These are phyloP conservation scores for Kwoniella dendrophila DNA, from an alignment of 768 basidiomycete species.

Conservation along the genomic window DNA sequence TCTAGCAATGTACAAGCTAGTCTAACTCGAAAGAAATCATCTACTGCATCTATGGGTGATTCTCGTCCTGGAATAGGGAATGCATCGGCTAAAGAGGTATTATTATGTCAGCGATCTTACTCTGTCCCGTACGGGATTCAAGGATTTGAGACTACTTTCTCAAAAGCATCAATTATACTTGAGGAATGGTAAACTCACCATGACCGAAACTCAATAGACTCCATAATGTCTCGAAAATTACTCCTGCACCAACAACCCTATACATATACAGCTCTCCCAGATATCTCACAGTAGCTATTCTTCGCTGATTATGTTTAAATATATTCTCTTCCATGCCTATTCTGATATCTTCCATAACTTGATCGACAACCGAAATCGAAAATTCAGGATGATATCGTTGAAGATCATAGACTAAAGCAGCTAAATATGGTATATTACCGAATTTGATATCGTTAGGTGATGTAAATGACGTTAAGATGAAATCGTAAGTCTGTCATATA, in stretches of 20 bases:
- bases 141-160: too few species aligned
- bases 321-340: constrained; percentile 89
- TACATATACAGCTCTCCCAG: constrained; percentile 98
- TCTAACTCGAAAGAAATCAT: constrained; percentile 93
- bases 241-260: constrained; percentile 79
- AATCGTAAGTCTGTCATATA: constrained; percentile 61
- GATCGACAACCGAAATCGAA: constrained; percentile 83
- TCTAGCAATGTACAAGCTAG: constrained; percentile 90
- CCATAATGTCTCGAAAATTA: constrained; percentile 94
- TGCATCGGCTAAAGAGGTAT: constrained; percentile 70
- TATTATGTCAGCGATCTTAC: too few species aligned
- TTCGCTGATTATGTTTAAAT: constrained; percentile 91
- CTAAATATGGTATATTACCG: constrained; percentile 80
- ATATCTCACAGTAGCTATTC: constrained; percentile 89
- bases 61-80: constrained; percentile 77
- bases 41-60: constrained; percentile 81
- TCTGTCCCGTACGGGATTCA: too few species aligned
- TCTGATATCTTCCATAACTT: constrained; percentile 89
- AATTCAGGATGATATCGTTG: constrained; percentile 91
- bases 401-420: constrained; percentile 92
- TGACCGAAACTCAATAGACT: constrained; percentile 92
- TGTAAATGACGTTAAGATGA: constrained; percentile 86
- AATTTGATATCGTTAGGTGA: constrained; percentile 98
- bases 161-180: too few species aligned
- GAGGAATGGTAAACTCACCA: constrained; percentile 72